Base-by-base conservation (phyloP, 2,329 filamentous ascomycete genomes). In the Rhytidhysteron rufulum region DNA sequence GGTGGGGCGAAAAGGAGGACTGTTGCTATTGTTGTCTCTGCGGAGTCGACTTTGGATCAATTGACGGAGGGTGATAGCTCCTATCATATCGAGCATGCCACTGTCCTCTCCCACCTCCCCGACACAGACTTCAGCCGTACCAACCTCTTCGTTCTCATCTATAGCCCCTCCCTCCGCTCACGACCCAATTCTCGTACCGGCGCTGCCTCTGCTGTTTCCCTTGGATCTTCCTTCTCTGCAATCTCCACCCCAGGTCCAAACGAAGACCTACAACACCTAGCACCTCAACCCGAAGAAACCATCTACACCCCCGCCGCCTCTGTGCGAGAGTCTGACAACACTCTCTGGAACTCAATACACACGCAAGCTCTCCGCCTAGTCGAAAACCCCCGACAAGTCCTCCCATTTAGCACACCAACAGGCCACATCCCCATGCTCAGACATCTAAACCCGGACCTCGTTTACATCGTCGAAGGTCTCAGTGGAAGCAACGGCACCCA, bases 401-500 rank as follows among this genome's bases (percentile, higher is more conserved):
- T 97, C 58, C 89, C 89, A 0, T 97, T 95, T 60, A 93, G 84
- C 9, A 87, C 88, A 0, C 70, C 78, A n/a, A 83, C 80, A 20
- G 90, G 90, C 33, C 87, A 93, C 59, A 78, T 88, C 4, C 86
- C 95, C 60, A 88, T 96, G 52, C 77, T 96, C 20, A 85, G 88
- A 37, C 88, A 95, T 61, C 73, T 97, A 5, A 80, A 83, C 27
- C 91, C 91, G 0, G 86, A 95, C 43, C 73, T 91, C 19, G 80
- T 96, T 24, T 97, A 97, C 59, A 76, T 96, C 9, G 86, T 94
- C 57, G 88, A 93, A 57, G 88, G 86, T 3, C 77, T 96, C 19
- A 79, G 85, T 32, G 91, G 91, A 5, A 71, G 79, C 2, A 78
- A 85, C 29, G 91, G 91, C 20, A 78, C 80, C 44, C 74, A 82